Conservation (phyloP, 2,329 filamentous ascomycete species). For the Erysiphe pulchra region DNA sequence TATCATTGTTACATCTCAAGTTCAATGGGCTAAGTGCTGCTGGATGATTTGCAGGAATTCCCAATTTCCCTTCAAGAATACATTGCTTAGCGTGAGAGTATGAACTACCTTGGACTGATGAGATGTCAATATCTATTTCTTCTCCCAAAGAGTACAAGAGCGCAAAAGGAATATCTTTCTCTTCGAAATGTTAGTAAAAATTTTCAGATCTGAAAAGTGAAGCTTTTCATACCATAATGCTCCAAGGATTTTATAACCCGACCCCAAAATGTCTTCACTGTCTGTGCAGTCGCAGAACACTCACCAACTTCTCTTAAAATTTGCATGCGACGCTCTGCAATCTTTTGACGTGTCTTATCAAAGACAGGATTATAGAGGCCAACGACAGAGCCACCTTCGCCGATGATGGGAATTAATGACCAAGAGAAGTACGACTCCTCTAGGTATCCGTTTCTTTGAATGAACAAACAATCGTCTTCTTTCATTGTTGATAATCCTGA, state of each 20-base stretch:
- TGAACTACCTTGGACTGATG: slow-evolving; percentile 45
- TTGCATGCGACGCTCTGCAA: slow-evolving; percentile 58
- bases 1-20: slow-evolving; percentile 39
- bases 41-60: slow-evolving; percentile 36
- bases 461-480: slow-evolving; percentile 53
- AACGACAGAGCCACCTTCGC: slow-evolving; percentile 45
- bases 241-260: slow-evolving; percentile 43
- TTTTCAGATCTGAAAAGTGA: not conserved
- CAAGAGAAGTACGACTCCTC: slow-evolving; percentile 69
- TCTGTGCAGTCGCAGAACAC: slow-evolving; percentile 43
- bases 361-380: slow-evolving; percentile 61
- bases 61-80: slow-evolving; percentile 45
- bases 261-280: slow-evolving; percentile 48
- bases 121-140: slow-evolving; percentile 43
- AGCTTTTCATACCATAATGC: not conserved
- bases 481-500: slow-evolving; percentile 65
- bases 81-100: slow-evolving; percentile 34
- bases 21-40: slow-evolving; percentile 38
- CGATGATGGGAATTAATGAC: slow-evolving; percentile 56
- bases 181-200: slow-evolving; percentile 22
- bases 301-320: slow-evolving; percentile 57
- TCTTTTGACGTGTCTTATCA: slow-evolving; percentile 54
- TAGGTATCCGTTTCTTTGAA: slow-evolving; percentile 39
- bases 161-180: slow-evolving; percentile 50
- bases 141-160: slow-evolving; percentile 54